phyloP scores from a whole-genome alignment of 768 basidiomycete species.

The Termitomyces sp. region DNA sequence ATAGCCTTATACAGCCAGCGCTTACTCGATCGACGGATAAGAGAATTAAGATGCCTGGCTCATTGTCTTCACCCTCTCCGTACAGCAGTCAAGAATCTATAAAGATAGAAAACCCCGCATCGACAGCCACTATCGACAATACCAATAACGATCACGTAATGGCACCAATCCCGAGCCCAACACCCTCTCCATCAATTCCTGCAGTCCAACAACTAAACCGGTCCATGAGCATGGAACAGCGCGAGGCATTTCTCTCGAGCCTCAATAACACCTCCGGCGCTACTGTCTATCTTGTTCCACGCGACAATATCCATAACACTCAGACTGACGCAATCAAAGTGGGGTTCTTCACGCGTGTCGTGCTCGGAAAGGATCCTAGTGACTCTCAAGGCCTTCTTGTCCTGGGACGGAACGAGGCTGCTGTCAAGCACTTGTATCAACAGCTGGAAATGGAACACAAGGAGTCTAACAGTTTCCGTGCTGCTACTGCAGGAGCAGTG shows the following conservation, averaged over 20 bases:
- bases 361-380: constrained; percentile 30
- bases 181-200: constrained; percentile 6
- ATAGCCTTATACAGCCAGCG: constrained; percentile 39
- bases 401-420: constrained; percentile 47
- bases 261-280: constrained; percentile 42
- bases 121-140: not conserved
- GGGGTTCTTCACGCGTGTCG: constrained; percentile 40
- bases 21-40: constrained; percentile 19
- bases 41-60: constrained; percentile 49
- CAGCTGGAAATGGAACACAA: constrained; percentile 28
- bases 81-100: constrained; percentile 30
- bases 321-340: constrained; percentile 36
- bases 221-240: constrained; percentile 50
- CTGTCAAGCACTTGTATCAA: constrained; percentile 37
- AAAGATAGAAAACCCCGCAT: constrained; percentile 1
- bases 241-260: constrained; percentile 44
- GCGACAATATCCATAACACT: constrained; percentile 39
- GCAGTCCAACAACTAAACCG: constrained; percentile 32
- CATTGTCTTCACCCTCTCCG: constrained; percentile 48
- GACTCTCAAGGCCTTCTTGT: constrained; percentile 45
- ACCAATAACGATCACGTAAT: not conserved
- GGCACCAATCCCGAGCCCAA: not conserved
- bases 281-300: constrained; percentile 45
- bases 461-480: constrained; percentile 27
- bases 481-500: constrained; percentile 54